Evolutionary conservation across 1,284 basidiomycete genomes (phyloP), one percentile per base, ranked within the genome.

Genomic region (Tylopilus orsonianus): DNA sequence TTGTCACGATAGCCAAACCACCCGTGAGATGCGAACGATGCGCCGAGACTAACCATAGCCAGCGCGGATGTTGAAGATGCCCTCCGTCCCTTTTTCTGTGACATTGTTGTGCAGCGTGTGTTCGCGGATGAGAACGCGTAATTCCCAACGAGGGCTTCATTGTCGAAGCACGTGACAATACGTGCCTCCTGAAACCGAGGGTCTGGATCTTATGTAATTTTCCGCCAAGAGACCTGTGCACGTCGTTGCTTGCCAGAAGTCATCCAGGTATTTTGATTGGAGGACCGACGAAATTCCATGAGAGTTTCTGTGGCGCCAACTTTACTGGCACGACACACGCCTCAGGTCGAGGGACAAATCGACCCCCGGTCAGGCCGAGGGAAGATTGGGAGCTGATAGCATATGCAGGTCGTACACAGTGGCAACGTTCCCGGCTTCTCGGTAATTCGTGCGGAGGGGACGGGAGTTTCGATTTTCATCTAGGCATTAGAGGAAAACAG

Each of bases 381-480:
- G 14, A 12, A 22, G 18, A 24, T 10, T 2, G 14, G 29, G 29
- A 32, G 18, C 10, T 4, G 16, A 22, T 19, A 24, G n/a, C n/a
- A n/a, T n/a, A n/a, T n/a, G n/a, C n/a, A n/a, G n/a, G n/a, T n/a
- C n/a, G n/a, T n/a, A n/a, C n/a, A n/a, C n/a, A n/a, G n/a, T n/a
- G n/a, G n/a, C n/a, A n/a, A n/a, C n/a, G 18, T 34, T 18, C 20
- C 8, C 14, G 22, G 6, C 19, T 37, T 33, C 27, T 24, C n/a
- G 3, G 29, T 37, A 29, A 24, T 53, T 56, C 37, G 20, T 29
- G 33, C 48, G 52, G 14, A 29, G 9, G 26, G 14, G 3, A 40
- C 37, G 53, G 41, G 22, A 0, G 12, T 27, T 33, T 20, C 13
- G 32, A 18, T 27, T 35, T 49, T 26, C 30, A 39, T 34, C 26